These are phyloP conservation scores for Xylariaceae sp. DNA, from an alignment of 2,329 filamentous ascomycete species.

Conservation along the genomic window DNA sequence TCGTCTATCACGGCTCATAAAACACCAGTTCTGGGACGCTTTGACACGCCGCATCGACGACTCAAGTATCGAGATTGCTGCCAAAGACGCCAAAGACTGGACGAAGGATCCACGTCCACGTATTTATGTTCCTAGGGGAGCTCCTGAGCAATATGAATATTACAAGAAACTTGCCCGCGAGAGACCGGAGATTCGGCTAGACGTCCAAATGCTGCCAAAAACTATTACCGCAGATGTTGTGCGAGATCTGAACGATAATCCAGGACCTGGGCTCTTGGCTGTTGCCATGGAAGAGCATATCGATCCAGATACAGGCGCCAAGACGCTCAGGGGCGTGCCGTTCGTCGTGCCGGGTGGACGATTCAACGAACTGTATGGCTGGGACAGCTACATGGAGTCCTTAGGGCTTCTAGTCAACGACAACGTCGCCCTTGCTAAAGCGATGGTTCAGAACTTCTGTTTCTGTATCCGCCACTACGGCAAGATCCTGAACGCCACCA, in stretches of 20 bases:
- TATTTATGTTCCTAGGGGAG: constrained; percentile 82
- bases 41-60: constrained; percentile 87
- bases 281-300: constrained; percentile 76
- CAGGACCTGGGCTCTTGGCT: constrained; percentile 85
- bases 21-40: constrained; percentile 87
- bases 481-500: constrained; percentile 95
- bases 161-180: constrained; percentile 75
- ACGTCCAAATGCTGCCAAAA: constrained; percentile 74
- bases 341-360: constrained; percentile 97
- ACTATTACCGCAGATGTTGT: constrained; percentile 77
- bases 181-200: constrained; percentile 76
- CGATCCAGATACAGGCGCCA: constrained; percentile 63
- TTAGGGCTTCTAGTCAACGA: constrained; percentile 83
- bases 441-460: constrained; percentile 94
- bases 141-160: constrained; percentile 83
- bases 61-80: constrained; percentile 79
- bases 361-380: constrained; percentile 98
- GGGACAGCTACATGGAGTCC: constrained; percentile 99
- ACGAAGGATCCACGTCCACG: constrained; percentile 81
- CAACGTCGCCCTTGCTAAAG: constrained; percentile 79
- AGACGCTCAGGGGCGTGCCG: constrained; percentile 71
- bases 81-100: constrained; percentile 91
- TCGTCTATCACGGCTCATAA: constrained; percentile 78
- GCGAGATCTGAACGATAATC: constrained; percentile 76
- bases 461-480: constrained; percentile 98